A percentile compares a stretch with the other conserved stretches of the same genome.
phyloP scores from a whole-genome alignment of 2,329 filamentous ascomycete genomes.

The Bipolaris oryzae region DNA sequence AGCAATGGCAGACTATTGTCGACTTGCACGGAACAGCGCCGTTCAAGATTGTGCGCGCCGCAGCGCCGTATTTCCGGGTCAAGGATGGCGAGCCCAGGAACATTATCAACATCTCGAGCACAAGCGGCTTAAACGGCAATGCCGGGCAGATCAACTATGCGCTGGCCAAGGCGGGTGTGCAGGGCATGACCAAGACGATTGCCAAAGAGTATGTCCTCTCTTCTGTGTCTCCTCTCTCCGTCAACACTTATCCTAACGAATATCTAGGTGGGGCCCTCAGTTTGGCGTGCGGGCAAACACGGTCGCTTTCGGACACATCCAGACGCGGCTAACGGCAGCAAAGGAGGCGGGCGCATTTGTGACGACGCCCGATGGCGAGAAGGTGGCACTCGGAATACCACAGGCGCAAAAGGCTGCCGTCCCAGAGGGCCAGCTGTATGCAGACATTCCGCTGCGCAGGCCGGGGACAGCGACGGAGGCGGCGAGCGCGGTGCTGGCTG shows the following conservation, averaged over 20 bases:
- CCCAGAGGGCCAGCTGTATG: constrained; percentile 49
- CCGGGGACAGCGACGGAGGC: constrained; percentile 81
- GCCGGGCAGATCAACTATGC: constrained; percentile 91
- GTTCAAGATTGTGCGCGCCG: constrained; percentile 79
- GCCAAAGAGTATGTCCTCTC: constrained; percentile 67
- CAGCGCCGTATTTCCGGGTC: constrained; percentile 85
- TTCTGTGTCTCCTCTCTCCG: not conserved
- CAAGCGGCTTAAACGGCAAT: constrained; percentile 83
- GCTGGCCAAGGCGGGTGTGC: constrained; percentile 81
- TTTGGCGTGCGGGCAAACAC: constrained; percentile 86
- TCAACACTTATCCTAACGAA: constrained; percentile 6
- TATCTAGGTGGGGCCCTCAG: constrained; percentile 71
- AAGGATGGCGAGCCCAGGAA: constrained; percentile 78
- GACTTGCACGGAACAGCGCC: constrained; percentile 83
- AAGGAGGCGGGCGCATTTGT: constrained; percentile 86
- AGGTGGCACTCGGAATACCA: constrained; percentile 52
- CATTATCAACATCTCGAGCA: constrained; percentile 84
- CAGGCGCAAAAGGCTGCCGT: constrained; percentile 51
- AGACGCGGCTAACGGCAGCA: constrained; percentile 78
- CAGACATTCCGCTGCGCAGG: constrained; percentile 79
- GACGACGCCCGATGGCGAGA: constrained; percentile 71
- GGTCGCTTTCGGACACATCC: constrained; percentile 81
- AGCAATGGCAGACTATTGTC: constrained; percentile 89
- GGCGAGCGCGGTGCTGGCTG: constrained; percentile 75
- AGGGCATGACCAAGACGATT: constrained; percentile 84